phyloP scores from a whole-genome alignment of 345 rosid genomes.

The Excoecaria cochinchinensis region DNA sequence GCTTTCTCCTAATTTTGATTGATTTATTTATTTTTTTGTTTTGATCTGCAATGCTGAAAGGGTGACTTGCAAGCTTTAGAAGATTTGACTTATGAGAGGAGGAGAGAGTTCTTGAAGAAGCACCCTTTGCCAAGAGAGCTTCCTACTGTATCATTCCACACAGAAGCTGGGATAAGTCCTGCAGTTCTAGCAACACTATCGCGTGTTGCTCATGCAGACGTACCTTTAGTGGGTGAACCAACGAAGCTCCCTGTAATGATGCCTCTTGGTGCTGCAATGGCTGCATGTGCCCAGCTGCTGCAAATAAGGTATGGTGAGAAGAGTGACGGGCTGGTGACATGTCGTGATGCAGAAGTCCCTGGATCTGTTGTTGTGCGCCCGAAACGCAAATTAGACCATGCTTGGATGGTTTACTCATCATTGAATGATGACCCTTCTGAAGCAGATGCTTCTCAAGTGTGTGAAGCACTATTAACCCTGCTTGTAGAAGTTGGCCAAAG shows the following conservation, averaged over 20 bases:
- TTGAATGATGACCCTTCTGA: constrained; percentile 63
- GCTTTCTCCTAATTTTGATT: no score
- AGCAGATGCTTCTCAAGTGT: constrained; percentile 82
- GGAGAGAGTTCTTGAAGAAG: constrained; percentile 75
- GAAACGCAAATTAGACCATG: constrained; percentile 78
- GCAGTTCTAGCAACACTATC: constrained; percentile 77
- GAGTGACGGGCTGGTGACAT: constrained; percentile 84
- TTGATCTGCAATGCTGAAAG: constrained; percentile 28
- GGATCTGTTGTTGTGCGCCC: constrained; percentile 87
- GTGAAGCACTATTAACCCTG: constrained; percentile 82
- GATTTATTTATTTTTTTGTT: not conserved
- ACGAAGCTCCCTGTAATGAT: constrained; percentile 79
- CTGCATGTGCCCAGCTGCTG: constrained; percentile 91
- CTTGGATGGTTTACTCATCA: constrained; percentile 97
- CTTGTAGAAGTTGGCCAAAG: constrained; percentile 69
- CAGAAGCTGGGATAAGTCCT: constrained; percentile 82
- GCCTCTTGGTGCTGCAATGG: constrained; percentile 95
- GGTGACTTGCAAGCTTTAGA: constrained; percentile 94
- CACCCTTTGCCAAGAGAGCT: constrained; percentile 74
- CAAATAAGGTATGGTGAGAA: constrained; percentile 81
- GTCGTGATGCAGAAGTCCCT: constrained; percentile 95
- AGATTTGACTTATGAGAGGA: constrained; percentile 85
- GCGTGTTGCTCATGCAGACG: constrained; percentile 88
- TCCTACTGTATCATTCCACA: constrained; percentile 82
- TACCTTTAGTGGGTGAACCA: constrained; percentile 54